Conservation (phyloP, 345 rosid genomes). For the Firmiana major region DNA sequence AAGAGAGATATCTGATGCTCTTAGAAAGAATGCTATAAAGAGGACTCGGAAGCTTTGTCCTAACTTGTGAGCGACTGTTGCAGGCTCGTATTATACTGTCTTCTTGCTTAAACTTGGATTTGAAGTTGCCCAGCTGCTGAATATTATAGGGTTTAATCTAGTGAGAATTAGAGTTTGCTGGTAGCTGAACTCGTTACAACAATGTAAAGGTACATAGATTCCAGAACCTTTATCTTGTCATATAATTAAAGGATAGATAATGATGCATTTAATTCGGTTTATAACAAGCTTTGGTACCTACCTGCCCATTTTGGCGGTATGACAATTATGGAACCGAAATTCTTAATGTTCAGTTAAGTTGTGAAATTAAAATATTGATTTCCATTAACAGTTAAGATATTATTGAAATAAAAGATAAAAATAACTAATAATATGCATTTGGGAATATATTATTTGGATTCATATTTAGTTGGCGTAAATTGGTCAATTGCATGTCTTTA, state of each 20-base stretch:
- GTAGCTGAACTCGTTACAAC: background rate
- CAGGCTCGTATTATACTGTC: background rate
- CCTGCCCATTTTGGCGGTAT: too few species aligned
- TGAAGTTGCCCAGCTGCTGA: constrained; percentile 2
- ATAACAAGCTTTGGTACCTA: background rate
- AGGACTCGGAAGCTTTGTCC: constrained; percentile 37
- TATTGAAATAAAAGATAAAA: too few species aligned
- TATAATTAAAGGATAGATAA: background rate
- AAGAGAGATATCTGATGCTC: constrained; percentile 48
- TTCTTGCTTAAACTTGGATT: background rate
- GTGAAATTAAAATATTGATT: background rate
- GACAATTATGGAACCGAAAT: too few species aligned
- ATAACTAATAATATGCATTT: background rate
- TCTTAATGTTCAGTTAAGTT: background rate
- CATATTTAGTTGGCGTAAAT: background rate
- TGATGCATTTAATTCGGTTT: background rate
- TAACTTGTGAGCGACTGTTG: constrained; percentile 12
- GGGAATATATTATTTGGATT: background rate
- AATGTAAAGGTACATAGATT: background rate
- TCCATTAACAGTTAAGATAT: too few species aligned
- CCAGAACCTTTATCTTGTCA: too few species aligned
- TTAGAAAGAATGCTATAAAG: constrained; percentile 48
- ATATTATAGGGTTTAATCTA: background rate
- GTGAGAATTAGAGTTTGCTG: background rate
- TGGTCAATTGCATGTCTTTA: background rate